Conservation (phyloP, 306 rosid genomes). For the Geum urbanum region DNA sequence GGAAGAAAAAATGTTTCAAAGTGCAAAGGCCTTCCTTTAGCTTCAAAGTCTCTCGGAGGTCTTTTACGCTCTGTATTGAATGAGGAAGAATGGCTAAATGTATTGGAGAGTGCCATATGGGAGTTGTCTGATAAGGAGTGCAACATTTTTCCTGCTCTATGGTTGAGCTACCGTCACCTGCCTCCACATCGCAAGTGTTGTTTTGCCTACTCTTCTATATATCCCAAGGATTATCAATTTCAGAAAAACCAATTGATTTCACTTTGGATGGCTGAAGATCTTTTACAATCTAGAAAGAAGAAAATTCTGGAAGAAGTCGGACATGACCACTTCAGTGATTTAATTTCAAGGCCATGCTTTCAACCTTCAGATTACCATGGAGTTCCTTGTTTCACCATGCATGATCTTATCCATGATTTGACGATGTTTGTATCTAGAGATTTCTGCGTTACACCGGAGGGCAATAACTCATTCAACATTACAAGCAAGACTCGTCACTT, state of each 20-base stretch:
- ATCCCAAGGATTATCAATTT: conserved; percentile 24
- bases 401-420: not conserved
- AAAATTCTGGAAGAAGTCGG: conserved; percentile 4
- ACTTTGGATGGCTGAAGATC: conserved; percentile 40
- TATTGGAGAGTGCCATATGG: not conserved
- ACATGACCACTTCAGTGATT: conserved; percentile 21
- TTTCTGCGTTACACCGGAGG: not conserved
- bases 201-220: conserved; percentile 20
- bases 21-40: conserved; percentile 13
- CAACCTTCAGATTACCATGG: not conserved
- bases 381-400: not conserved
- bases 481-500: not conserved
- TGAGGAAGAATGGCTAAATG: not conserved
- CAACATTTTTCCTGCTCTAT: conserved; percentile 4
- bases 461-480: not conserved
- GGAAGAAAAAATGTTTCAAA: conserved; percentile 7
- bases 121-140: not conserved
- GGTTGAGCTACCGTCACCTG: conserved; percentile 12
- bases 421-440: not conserved
- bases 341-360: conserved; percentile 24
- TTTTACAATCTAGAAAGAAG: not conserved
- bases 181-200: conserved; percentile 19
- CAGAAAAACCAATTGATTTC: conserved; percentile 13
- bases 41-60: not conserved
- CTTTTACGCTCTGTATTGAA: not conserved